phyloP scores from a whole-genome alignment of 2,329 filamentous ascomycete species.

The Penicillium olsonii region DNA sequence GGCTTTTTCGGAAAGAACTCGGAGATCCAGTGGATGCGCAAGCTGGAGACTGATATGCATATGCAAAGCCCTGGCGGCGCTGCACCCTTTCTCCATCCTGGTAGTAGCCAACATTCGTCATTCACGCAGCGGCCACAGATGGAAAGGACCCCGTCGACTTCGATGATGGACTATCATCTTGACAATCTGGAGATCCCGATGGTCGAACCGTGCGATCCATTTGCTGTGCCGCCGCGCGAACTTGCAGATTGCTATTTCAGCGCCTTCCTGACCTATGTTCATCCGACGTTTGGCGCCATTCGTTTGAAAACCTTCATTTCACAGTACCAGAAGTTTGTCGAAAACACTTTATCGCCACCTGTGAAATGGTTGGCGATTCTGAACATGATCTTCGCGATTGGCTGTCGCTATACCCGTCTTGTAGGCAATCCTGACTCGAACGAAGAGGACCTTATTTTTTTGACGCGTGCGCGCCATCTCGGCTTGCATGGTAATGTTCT shows the following conservation, averaged over 20 bases:
- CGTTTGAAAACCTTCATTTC: slow-evolving; percentile 37
- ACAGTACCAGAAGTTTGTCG: slow-evolving; percentile 41
- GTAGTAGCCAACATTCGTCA: neutral
- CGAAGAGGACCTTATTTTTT: slow-evolving; percentile 42
- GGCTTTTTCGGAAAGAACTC: slow-evolving; percentile 49
- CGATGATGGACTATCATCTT: slow-evolving; percentile 39
- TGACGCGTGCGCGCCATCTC: slow-evolving; percentile 43
- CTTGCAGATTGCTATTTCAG: slow-evolving; percentile 42
- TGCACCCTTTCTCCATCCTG: neutral
- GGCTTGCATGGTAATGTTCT: slow-evolving; percentile 37
- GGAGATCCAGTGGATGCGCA: slow-evolving; percentile 46
- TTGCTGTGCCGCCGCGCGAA: slow-evolving; percentile 38
- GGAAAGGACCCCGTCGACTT: slow-evolving; percentile 22
- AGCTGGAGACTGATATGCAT: slow-evolving; percentile 33
- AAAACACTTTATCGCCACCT: slow-evolving; percentile 28
- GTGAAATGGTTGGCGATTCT: slow-evolving; percentile 45
- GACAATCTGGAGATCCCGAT: slow-evolving; percentile 42
- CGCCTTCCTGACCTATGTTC: slow-evolving; percentile 42
- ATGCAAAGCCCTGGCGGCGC: slow-evolving; percentile 12
- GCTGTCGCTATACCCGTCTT: slow-evolving; percentile 42
- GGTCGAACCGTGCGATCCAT: slow-evolving; percentile 37
- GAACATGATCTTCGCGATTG: slow-evolving; percentile 50
- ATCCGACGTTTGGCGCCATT: slow-evolving; percentile 44
- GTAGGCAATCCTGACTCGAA: slow-evolving; percentile 27
- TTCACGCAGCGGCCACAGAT: neutral